Evolutionary conservation across 2,329 filamentous ascomycete species (phyloP), one percentile per base, ranked within the genome.

Genomic region (Aurifilum marmelostoma): DNA sequence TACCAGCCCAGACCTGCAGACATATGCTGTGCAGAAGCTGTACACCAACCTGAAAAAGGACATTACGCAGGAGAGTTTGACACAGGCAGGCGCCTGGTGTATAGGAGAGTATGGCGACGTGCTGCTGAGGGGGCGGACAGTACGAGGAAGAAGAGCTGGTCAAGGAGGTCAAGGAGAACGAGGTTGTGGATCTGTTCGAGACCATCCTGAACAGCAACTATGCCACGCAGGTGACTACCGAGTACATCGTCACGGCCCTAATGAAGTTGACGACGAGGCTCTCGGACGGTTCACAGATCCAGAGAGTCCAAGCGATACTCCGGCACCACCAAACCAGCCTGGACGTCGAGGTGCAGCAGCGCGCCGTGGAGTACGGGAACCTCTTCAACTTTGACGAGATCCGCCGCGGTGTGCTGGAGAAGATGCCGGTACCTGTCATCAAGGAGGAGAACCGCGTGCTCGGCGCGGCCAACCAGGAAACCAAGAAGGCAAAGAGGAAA

Each of bases 351-450:
- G 92, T 98, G 32, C 97, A 99, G 79, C 96, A 99, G 80, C 90
- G 96, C 78, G 92, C 95, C 6, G 94, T 97, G 27, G 96, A 99
- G 79, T 99, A 98, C 76, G 89, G 90, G 69, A 98, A 98, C 76
- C 85, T 99, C n/a, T 98, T 99, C 75, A 88, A 88, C 0, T 93
- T 93, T 75, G 94, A 99, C 74, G 85, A 93, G 70, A 92, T 99
- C 68, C 90, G 95, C 67, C 88, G 88, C 70, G 96, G 96, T 69
- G 96, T 99, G 2, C 83, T 99, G 14, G 96, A 99, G 81, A 97
- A 96, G 79, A 99, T 99, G 97, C 96, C 96, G 9, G 89, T 96
- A 1, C 96, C 96, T 11, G 95, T 98, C 79, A 98, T 99, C 76
- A 93, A 95, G 73, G 96, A 99, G 78, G 93, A 97, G 78, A 95